Conservation (phyloP, 148 eudicot genomes). For the Talinum fruticosum region DNA sequence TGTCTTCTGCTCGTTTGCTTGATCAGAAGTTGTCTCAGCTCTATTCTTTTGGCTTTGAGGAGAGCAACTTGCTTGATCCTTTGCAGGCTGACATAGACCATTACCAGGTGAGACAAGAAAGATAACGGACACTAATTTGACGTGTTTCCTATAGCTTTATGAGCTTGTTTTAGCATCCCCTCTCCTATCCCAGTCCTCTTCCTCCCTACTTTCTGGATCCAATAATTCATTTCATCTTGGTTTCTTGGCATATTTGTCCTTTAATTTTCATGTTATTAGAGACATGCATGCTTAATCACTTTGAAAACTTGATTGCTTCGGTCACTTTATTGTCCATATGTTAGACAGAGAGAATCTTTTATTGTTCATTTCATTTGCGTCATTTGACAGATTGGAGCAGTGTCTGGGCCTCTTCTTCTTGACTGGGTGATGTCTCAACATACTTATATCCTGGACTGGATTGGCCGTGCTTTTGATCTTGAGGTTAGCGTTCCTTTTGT, state of each 20-base stretch:
- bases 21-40: slow-evolving; percentile 54
- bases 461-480: slow-evolving; percentile 78
- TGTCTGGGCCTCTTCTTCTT: slow-evolving; percentile 69
- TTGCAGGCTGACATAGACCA: slow-evolving; percentile 44
- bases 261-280: not conserved
- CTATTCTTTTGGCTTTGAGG: slow-evolving; percentile 46
- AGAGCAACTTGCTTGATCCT: slow-evolving; percentile 31
- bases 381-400: slow-evolving; percentile 55
- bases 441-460: slow-evolving; percentile 73
- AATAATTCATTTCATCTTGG: not conserved
- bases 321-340: not conserved
- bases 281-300: not conserved
- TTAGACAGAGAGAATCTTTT: slow-evolving; percentile 1
- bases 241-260: not conserved
- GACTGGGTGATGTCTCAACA: slow-evolving; percentile 92
- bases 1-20: slow-evolving; percentile 70
- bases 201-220: not conserved
- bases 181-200: not conserved
- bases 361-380: slow-evolving; percentile 20
- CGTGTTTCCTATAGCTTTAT: not conserved
- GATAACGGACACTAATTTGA: not conserved
- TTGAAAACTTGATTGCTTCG: not conserved
- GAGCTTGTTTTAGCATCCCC: not conserved
- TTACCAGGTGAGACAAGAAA: slow-evolving; percentile 55
- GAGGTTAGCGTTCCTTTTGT: slow-evolving; percentile 54